These are phyloP conservation scores for Talaromyces sp. DNA, from an alignment of 2,329 filamentous ascomycete genomes.

Conservation along the genomic window DNA sequence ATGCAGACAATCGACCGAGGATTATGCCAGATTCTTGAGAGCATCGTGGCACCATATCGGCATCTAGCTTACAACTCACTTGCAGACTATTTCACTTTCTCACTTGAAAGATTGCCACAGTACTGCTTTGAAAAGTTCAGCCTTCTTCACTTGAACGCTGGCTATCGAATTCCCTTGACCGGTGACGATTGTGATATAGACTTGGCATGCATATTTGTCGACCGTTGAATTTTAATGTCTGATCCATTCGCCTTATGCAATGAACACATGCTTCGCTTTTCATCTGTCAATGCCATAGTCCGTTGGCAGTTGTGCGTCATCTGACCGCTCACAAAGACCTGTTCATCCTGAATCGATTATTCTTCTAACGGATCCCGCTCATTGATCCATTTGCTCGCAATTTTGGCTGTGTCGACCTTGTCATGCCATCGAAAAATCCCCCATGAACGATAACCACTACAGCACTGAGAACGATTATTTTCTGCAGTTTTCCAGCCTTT, in stretches of 20 bases:
- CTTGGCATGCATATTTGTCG: neutral
- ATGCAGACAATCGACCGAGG: conserved; percentile 15
- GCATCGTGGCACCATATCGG: neutral
- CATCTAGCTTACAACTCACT: neutral
- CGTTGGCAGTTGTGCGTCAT: conserved; percentile 1
- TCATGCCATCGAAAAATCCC: neutral
- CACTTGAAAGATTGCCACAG: neutral
- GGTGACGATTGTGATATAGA: conserved; percentile 1
- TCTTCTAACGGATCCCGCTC: neutral
- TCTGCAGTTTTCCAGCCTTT: neutral
- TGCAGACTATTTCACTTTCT: neutral
- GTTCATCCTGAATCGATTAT: neutral
- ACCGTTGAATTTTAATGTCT: neutral
- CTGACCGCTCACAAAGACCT: neutral
- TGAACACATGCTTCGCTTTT: conserved; percentile 2
- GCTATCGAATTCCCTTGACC: neutral
- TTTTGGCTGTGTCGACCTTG: neutral
- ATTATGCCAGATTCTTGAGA: conserved; percentile 6
- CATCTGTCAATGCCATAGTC: neutral
- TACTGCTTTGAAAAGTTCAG: neutral
- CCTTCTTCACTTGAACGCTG: neutral
- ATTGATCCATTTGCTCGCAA: neutral
- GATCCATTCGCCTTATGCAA: conserved; percentile 1
- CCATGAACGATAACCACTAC: neutral
- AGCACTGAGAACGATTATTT: neutral